Percentiles rank a stretch among this genome's conserved stretches.
Evolutionary conservation across 208 protist species (phyloP).

Genomic region (Porcisia hertigi): DNA sequence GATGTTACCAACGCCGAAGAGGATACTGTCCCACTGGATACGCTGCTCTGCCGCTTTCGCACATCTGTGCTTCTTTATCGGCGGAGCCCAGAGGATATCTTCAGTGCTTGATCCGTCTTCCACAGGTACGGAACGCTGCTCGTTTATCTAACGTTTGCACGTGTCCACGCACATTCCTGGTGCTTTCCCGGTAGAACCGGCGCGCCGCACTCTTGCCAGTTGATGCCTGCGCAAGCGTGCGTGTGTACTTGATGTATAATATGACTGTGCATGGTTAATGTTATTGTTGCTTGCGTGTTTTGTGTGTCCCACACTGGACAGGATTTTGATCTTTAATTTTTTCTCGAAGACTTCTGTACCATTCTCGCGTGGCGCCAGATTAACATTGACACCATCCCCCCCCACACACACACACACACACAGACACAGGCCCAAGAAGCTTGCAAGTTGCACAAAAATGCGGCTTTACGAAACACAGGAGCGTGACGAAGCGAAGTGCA

Average conservation of each 20-base stretch:
- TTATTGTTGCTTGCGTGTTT: background rate
- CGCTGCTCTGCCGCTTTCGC: constrained; percentile 60
- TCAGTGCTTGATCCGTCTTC: constrained; percentile 4
- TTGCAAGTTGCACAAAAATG: no score
- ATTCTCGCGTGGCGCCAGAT: no score
- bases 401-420: no score
- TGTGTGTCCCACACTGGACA: background rate
- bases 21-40: constrained; percentile 43
- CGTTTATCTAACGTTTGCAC: background rate
- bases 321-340: no score
- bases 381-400: no score
- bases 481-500: background rate
- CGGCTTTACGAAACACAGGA: background rate
- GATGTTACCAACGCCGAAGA: constrained; percentile 59
- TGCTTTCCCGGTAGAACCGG: background rate
- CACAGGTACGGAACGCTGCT: background rate
- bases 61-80: constrained; percentile 65
- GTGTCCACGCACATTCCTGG: background rate
- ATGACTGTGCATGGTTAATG: background rate
- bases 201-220: background rate
- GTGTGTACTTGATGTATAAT: background rate
- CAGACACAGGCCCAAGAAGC: no score
- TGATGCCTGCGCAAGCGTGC: no score
- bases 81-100: constrained; percentile 35
- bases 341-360: no score